These are phyloP conservation scores for Santalum album DNA, from an alignment of 164 flowering plant genomes.

Conservation along the genomic window DNA sequence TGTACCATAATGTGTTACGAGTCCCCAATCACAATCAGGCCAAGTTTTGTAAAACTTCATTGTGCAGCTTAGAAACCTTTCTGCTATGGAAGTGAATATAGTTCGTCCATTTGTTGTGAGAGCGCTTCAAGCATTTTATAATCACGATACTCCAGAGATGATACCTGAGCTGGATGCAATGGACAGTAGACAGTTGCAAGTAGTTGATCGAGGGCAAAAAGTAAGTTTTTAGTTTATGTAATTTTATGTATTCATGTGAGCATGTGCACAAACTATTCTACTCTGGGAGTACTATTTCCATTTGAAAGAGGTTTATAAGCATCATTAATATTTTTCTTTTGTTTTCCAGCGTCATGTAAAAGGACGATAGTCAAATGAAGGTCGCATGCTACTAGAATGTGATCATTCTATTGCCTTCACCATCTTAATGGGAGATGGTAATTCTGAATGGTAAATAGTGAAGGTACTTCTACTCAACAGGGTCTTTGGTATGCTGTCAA, in stretches of 20 bases:
- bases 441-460: not conserved
- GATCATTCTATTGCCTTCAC: not conserved
- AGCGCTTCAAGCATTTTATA: slow-evolving; percentile 74
- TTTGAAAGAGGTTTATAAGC: not conserved
- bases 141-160: slow-evolving; percentile 75
- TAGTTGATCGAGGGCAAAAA: slow-evolving; percentile 42
- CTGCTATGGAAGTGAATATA: slow-evolving; percentile 94
- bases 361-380: slow-evolving; percentile 8
- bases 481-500: not conserved
- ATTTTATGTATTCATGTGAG: not conserved
- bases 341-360: slow-evolving; percentile 19
- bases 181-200: slow-evolving; percentile 34
- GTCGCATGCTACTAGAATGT: too few relatives aligned
- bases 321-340: not conserved
- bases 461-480: not conserved
- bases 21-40: not conserved
- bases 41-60: not conserved
- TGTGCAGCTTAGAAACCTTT: slow-evolving; percentile 66
- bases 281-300: too few relatives aligned
- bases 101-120: slow-evolving; percentile 78
- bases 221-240: slow-evolving; percentile 28
- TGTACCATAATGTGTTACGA: not conserved
- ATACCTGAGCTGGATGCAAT: slow-evolving; percentile 34
- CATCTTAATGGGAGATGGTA: not conserved
- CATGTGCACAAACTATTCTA: too few relatives aligned